Evolutionary conservation across 345 rosid species (phyloP).

Genomic region (Eucalyptus decipiens): DNA sequence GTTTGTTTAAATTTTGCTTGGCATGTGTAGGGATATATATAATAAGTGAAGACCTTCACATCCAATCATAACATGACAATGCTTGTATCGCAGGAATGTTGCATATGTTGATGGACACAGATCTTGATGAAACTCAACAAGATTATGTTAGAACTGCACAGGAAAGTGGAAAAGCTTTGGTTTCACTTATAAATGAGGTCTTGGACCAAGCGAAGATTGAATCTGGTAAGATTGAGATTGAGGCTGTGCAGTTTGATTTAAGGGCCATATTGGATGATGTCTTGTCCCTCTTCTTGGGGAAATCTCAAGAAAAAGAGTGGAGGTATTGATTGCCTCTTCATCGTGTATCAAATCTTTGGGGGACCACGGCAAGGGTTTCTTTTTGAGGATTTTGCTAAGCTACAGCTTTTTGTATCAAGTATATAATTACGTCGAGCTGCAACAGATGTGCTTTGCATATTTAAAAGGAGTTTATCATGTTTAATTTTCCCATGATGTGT

Average conservation of each 20-base stretch:
- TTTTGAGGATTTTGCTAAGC: not conserved
- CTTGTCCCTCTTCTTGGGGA: conserved; percentile 83
- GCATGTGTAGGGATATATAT: not conserved
- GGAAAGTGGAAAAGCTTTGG: conserved; percentile 88
- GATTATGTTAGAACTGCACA: conserved; percentile 90
- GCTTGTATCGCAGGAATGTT: conserved; percentile 63
- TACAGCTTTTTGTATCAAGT: not conserved
- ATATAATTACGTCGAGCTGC: not conserved
- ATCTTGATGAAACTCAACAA: conserved; percentile 81
- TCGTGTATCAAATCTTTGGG: not conserved
- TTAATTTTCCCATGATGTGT: not conserved
- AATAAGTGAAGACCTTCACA: not conserved
- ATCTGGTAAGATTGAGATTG: conserved; percentile 96
- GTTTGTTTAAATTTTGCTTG: not conserved
- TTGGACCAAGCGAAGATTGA: conserved; percentile 94
- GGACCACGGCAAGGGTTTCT: not conserved
- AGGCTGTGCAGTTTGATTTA: conserved; percentile 70
- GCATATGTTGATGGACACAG: conserved; percentile 85
- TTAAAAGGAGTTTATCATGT: not conserved
- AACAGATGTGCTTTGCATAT: not conserved
- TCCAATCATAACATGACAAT: not conserved
- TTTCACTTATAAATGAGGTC: conserved; percentile 84
- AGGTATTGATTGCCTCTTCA: conserved; percentile 31
- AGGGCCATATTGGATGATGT: conserved; percentile 79
- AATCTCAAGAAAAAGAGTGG: conserved; percentile 79